These are phyloP conservation scores for Helianthus annuus DNA, from an alignment of 129 eudicot species.

Conservation along the genomic window DNA sequence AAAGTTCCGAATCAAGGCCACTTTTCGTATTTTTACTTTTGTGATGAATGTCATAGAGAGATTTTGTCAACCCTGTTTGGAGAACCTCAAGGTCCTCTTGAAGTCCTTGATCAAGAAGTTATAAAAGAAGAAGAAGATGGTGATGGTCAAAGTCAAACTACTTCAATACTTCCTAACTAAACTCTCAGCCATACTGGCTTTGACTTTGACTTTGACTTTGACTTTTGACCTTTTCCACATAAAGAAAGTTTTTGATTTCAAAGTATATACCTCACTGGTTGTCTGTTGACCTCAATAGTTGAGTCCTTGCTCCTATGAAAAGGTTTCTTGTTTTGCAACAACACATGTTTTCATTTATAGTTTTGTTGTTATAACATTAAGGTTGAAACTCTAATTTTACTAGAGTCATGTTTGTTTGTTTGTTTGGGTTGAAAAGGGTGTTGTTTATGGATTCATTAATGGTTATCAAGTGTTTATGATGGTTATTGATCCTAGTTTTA, in stretches of 20 bases:
- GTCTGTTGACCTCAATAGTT: not conserved
- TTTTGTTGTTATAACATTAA: slow-evolving; percentile 14
- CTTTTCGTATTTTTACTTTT: slow-evolving; percentile 67
- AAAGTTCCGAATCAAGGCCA: slow-evolving; percentile 76
- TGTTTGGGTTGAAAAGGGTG: not conserved
- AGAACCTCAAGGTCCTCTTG: slow-evolving; percentile 63
- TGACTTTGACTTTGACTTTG: slow-evolving; percentile 3
- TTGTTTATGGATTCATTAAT: not conserved
- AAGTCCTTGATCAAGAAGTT: slow-evolving; percentile 25
- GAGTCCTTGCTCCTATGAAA: slow-evolving; percentile 1
- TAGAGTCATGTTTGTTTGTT: not conserved
- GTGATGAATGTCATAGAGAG: slow-evolving; percentile 75
- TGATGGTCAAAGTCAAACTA: not conserved
- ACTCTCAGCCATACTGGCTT: not conserved
- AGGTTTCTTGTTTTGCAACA: slow-evolving; percentile 4
- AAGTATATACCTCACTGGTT: slow-evolving; percentile 41
- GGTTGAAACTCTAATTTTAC: slow-evolving; percentile 2
- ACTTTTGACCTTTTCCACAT: not conserved
- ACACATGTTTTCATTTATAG: not conserved
- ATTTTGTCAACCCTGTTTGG: slow-evolving; percentile 74
- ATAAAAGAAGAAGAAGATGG: slow-evolving; percentile 30
- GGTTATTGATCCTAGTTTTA: not conserved
- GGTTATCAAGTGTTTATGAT: not conserved
- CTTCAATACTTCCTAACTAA: not conserved
- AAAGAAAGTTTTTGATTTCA: slow-evolving; percentile 7